A percentile compares a stretch with the other conserved stretches of the same genome.
Evolutionary conservation across 345 rosid species (phyloP).

Genomic region (Nephelium lappaceum): DNA sequence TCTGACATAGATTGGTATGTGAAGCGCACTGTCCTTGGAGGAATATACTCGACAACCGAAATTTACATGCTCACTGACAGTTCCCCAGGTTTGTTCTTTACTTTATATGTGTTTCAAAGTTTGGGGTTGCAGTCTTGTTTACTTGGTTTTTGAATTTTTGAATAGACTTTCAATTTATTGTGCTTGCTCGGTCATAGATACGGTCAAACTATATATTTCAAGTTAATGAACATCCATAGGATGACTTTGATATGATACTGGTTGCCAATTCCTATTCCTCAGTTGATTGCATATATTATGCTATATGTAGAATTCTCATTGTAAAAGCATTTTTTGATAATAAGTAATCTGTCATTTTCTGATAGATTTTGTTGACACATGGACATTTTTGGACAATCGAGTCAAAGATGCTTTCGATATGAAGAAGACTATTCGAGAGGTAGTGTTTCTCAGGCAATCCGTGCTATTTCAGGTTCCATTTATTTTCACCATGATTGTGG

Average conservation of each 20-base stretch:
- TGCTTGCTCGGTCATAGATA: too few species aligned
- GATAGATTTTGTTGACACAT: conserved; percentile 72
- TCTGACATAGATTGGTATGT: conserved; percentile 86
- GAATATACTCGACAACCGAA: conserved; percentile 93
- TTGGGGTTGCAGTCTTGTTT: neutral
- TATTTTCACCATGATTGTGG: neutral
- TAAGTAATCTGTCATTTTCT: conserved; percentile 13
- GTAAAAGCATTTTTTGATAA: neutral
- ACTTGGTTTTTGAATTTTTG: neutral
- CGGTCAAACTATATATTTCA: neutral
- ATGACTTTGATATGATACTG: neutral
- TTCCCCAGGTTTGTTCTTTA: conserved; percentile 63
- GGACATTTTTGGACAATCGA: conserved; percentile 79
- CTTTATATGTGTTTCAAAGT: neutral
- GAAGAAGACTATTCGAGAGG: conserved; percentile 90
- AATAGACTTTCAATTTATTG: neutral
- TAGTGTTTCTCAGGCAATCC: conserved; percentile 27
- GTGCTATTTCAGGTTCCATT: conserved; percentile 8
- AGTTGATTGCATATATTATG: neutral
- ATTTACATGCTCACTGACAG: conserved; percentile 92
- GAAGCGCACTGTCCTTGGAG: conserved; percentile 88
- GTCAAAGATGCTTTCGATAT: conserved; percentile 91
- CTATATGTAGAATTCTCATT: neutral
- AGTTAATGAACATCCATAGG: neutral
- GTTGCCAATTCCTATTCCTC: neutral